Conservation (phyloP, 2,329 filamentous ascomycete genomes). For the Ophiostoma piceae region DNA sequence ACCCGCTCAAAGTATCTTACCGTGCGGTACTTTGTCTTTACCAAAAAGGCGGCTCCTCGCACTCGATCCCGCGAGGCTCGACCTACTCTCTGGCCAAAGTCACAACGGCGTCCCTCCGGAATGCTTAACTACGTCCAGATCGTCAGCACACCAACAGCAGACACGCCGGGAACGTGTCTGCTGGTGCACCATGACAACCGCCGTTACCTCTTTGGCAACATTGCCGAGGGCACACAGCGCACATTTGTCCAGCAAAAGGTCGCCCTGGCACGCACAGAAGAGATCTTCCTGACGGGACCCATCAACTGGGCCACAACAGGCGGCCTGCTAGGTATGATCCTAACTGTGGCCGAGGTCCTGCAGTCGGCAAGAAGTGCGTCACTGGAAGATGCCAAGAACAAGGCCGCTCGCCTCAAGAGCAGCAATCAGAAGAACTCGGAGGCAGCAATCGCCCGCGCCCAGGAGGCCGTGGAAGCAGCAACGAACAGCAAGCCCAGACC, state of each 20-base stretch:
- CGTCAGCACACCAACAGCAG: conserved; percentile 75
- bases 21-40: background rate
- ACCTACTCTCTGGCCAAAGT: too few relatives aligned
- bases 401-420: conserved; percentile 18
- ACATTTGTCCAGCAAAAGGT: conserved; percentile 64
- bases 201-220: conserved; percentile 78
- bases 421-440: conserved; percentile 17
- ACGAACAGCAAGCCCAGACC: conserved; percentile 28
- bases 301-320: conserved; percentile 72
- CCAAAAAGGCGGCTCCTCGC: background rate
- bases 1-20: background rate
- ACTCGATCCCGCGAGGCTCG: background rate
- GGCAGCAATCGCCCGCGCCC: background rate
- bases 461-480: background rate
- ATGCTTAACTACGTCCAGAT: conserved; percentile 76
- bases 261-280: conserved; percentile 58
- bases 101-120: background rate
- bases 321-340: conserved; percentile 76
- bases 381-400: conserved; percentile 32
- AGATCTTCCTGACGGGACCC: conserved; percentile 77
- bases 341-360: conserved; percentile 71
- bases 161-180: conserved; percentile 75
- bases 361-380: conserved; percentile 43
- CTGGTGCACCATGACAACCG: conserved; percentile 74
- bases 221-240: conserved; percentile 80